These are phyloP conservation scores for Leptographium flavum DNA, from an alignment of 2,329 filamentous ascomycete species.

Conservation along the genomic window DNA sequence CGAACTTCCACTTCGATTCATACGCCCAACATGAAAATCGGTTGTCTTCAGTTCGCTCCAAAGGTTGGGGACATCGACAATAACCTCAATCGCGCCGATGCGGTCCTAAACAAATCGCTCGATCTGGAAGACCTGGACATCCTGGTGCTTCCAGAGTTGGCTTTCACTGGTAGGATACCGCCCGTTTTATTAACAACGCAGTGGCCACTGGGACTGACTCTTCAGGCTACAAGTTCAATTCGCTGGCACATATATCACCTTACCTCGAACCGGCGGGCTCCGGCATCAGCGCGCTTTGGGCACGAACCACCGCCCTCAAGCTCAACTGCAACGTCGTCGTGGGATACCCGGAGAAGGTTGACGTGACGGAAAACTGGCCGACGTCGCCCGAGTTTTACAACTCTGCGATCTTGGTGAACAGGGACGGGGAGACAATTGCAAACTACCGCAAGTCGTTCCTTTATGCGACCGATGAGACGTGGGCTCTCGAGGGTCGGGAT, in stretches of 20 bases:
- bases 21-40: constrained; percentile 14
- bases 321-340: constrained; percentile 53
- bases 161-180: constrained; percentile 47
- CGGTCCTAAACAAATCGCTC: constrained; percentile 39
- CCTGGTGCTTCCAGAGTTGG: constrained; percentile 61
- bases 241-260: constrained; percentile 50
- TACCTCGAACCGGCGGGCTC: constrained; percentile 52
- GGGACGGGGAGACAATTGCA: constrained; percentile 42
- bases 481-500: constrained; percentile 38
- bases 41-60: constrained; percentile 57
- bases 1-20: neutral
- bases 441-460: constrained; percentile 48
- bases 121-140: constrained; percentile 51
- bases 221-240: constrained; percentile 64
- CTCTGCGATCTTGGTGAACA: constrained; percentile 37
- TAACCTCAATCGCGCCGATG: constrained; percentile 55
- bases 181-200: neutral
- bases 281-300: constrained; percentile 60
- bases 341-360: constrained; percentile 61
- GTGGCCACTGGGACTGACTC: neutral
- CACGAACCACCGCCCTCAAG: constrained; percentile 48
- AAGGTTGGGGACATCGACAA: constrained; percentile 55
- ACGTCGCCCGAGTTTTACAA: constrained; percentile 40
- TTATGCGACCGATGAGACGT: constrained; percentile 46
- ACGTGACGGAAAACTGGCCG: constrained; percentile 34